Conservation (phyloP, 2,329 filamentous ascomycete species). For the Cladosporium sp. region DNA sequence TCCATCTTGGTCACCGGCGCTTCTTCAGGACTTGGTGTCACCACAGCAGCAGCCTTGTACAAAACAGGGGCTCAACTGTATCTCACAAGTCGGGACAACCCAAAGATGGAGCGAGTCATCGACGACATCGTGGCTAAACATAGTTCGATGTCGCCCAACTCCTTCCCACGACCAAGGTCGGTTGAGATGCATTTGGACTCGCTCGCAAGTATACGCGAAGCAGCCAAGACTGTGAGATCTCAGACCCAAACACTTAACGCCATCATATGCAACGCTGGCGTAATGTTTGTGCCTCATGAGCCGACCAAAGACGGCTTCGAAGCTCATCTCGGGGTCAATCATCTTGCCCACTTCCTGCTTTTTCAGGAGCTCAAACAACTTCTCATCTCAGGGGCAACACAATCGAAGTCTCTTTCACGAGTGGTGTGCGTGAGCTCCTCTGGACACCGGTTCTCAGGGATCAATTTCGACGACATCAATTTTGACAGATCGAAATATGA, state of each 20-base stretch:
- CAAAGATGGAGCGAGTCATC: not conserved
- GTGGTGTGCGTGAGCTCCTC: slow-evolving; percentile 50
- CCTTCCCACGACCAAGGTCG: slow-evolving; percentile 24
- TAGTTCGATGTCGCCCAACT: not conserved
- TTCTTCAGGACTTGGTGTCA: not conserved
- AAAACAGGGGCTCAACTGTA: not conserved
- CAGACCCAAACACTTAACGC: slow-evolving; percentile 23
- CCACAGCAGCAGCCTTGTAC: not conserved
- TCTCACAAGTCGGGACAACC: not conserved
- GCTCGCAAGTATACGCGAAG: slow-evolving; percentile 38
- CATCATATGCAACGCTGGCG: slow-evolving; percentile 30
- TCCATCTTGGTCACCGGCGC: not conserved
- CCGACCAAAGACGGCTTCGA: slow-evolving; percentile 50
- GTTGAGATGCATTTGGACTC: slow-evolving; percentile 38
- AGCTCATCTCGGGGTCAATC: slow-evolving; percentile 55
- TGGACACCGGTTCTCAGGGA: slow-evolving; percentile 42
- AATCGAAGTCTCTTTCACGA: slow-evolving; percentile 6
- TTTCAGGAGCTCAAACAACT: slow-evolving; percentile 52
- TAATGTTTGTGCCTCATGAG: slow-evolving; percentile 28
- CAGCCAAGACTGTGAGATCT: slow-evolving; percentile 29
- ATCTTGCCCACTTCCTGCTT: slow-evolving; percentile 57
- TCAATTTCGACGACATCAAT: slow-evolving; percentile 39
- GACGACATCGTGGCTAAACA: not conserved
- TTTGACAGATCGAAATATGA: slow-evolving; percentile 28
- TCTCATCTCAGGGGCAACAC: slow-evolving; percentile 42